Evolutionary conservation across 129 eudicot genomes (phyloP), one percentile per base, ranked within the genome.

Genomic region (Pittosporum tobira): DNA sequence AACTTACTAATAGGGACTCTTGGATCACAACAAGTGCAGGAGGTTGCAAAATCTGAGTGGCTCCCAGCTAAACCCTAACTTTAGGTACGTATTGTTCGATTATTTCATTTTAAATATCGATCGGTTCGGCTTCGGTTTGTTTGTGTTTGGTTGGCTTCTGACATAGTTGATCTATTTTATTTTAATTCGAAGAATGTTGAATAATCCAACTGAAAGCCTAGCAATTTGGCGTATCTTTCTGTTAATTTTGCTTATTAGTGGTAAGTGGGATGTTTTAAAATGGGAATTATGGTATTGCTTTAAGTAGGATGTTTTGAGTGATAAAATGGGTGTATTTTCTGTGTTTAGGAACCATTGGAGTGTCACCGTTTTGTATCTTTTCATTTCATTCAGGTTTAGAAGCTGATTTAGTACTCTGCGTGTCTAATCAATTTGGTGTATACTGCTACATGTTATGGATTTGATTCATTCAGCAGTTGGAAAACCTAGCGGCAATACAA

Each of bases 371-470:
- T 34, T 34, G 10, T 34, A 15, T 0, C 20, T n/a, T 56, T 25
- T 31, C 38, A 40, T 25, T 61, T 44, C 43, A 25, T 46, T 61
- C 13, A 28, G 5, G 11, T 44, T 19, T 52, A 5, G 61, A 47
- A 61, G 11, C 80, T 69, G 80, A 57, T 45, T 64, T 61, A 45
- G 18, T 18, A 49, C 51, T 30, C 20, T 48, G n/a, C n/a, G 56
- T 59, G 71, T 50, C 56, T 22, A 25, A 27, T 53, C 43, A 42
- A 58, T 45, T 59, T 22, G 55, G 37, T 42, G 24, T 34, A 47
- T 61, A 31, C 18, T 43, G 59, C 38, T 26, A 72, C 71, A 79
- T 67, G 81, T 63, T 75, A 81, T 27, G 71, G 43, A 73, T 15
- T 62, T 60, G 66, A 73, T 61, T 25, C 57, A 68, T 13, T 5